Conservation (phyloP, 2,329 filamentous ascomycete genomes). For the Talaromyces sp. region DNA sequence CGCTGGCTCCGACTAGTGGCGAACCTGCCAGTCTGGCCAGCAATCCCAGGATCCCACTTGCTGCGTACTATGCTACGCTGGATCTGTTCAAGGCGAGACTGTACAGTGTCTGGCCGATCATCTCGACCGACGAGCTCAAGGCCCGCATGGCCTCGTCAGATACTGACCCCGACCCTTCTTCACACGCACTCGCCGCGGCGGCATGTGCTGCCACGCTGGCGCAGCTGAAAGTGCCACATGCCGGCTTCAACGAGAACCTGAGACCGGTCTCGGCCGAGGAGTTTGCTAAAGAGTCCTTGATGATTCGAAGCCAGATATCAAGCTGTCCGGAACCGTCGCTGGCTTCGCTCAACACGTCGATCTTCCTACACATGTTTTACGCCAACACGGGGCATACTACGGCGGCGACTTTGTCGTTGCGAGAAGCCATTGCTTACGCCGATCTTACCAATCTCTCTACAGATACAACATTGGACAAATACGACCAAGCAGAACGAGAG, state of each 20-base stretch:
- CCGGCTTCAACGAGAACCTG: not conserved
- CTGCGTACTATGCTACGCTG: constrained; percentile 3
- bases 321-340: not conserved
- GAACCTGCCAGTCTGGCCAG: not conserved
- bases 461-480: not conserved
- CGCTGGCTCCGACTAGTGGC: not conserved
- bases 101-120: constrained; percentile 11
- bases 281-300: constrained; percentile 7
- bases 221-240: constrained; percentile 6
- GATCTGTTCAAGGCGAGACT: constrained; percentile 7
- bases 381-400: constrained; percentile 16
- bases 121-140: constrained; percentile 6
- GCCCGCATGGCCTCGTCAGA: not conserved
- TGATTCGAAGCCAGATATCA: constrained; percentile 4
- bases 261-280: not conserved
- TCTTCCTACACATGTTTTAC: constrained; percentile 17
- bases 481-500: constrained; percentile 3
- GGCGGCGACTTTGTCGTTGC: constrained; percentile 14
- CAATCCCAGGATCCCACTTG: not conserved
- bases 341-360: constrained; percentile 11
- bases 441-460: constrained; percentile 9
- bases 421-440: constrained; percentile 12
- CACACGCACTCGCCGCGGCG: constrained; percentile 7
- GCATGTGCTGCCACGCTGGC: constrained; percentile 7
- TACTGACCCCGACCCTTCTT: not conserved